Evolutionary conservation across 2,329 filamentous ascomycete genomes (phyloP).

Genomic region (Akanthomyces dipterigenus): DNA sequence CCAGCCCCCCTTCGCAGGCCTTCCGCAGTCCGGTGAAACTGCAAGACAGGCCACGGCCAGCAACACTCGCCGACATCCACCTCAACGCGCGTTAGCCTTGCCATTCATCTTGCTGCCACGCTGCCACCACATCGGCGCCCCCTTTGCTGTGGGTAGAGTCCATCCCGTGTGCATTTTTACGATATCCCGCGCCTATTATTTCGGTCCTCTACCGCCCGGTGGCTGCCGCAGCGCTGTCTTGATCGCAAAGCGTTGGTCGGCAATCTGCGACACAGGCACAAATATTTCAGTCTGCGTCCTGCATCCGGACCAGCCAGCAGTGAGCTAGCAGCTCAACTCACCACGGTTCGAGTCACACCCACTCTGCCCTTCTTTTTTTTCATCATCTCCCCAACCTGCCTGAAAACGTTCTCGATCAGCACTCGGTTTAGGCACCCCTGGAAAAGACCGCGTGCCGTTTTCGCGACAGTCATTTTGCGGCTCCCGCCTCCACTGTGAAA

Average conservation of each 20-base stretch:
- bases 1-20: background rate
- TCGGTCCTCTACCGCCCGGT: background rate
- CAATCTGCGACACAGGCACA: slow-evolving; percentile 2
- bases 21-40: slow-evolving; percentile 1
- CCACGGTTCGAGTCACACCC: slow-evolving; percentile 5
- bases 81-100: slow-evolving; percentile 12
- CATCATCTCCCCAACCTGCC: background rate
- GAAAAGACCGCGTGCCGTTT: background rate
- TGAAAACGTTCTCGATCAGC: background rate
- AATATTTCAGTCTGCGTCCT: background rate
- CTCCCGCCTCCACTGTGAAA: slow-evolving; percentile 5
- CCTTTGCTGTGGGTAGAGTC: slow-evolving; percentile 5
- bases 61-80: slow-evolving; percentile 11
- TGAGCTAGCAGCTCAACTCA: background rate
- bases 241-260: background rate
- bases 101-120: slow-evolving; percentile 11
- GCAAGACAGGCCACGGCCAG: slow-evolving; percentile 6
- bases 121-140: slow-evolving; percentile 7
- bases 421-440: background rate
- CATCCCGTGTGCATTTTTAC: background rate
- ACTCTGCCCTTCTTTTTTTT: background rate
- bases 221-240: background rate
- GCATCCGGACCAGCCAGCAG: background rate
- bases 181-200: slow-evolving; percentile 1
- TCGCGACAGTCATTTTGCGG: slow-evolving; percentile 7